Conservation (phyloP, 371 early-diverging fungal species). For the Entomophthora muscae region DNA sequence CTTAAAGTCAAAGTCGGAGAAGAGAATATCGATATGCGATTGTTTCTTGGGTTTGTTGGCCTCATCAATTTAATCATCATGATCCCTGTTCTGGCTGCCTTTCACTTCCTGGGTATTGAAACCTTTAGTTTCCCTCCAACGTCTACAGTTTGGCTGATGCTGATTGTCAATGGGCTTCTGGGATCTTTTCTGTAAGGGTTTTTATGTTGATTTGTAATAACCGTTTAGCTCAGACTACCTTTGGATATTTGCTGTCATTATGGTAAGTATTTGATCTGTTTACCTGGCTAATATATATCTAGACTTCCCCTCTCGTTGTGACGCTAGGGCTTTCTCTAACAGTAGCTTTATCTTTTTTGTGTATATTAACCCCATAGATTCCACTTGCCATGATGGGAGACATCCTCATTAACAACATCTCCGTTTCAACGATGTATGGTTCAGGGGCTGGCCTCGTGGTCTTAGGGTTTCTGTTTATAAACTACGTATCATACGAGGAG, state of each 20-base stretch:
- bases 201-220: background rate
- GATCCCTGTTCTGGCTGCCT: conserved; percentile 43
- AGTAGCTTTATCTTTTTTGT: background rate
- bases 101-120: conserved; percentile 51
- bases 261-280: background rate
- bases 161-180: conserved; percentile 49
- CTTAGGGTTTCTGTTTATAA: conserved; percentile 1
- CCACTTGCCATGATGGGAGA: conserved; percentile 6
- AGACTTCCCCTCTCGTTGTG: conserved; percentile 8
- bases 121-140: conserved; percentile 39
- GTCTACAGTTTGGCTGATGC: conserved; percentile 30
- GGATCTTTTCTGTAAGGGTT: conserved; percentile 58
- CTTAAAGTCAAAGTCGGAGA: conserved; percentile 54
- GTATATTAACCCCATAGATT: background rate
- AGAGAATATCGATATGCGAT: conserved; percentile 45
- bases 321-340: conserved; percentile 8
- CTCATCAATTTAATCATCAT: conserved; percentile 45
- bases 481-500: conserved; percentile 13
- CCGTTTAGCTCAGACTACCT: conserved; percentile 4
- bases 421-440: background rate
- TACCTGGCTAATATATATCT: background rate
- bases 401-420: background rate
- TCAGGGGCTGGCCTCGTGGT: background rate
- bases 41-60: conserved; percentile 72
- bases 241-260: conserved; percentile 8